Conservation (phyloP, 208 protist genomes). For the Herpetomonas tarakana region DNA sequence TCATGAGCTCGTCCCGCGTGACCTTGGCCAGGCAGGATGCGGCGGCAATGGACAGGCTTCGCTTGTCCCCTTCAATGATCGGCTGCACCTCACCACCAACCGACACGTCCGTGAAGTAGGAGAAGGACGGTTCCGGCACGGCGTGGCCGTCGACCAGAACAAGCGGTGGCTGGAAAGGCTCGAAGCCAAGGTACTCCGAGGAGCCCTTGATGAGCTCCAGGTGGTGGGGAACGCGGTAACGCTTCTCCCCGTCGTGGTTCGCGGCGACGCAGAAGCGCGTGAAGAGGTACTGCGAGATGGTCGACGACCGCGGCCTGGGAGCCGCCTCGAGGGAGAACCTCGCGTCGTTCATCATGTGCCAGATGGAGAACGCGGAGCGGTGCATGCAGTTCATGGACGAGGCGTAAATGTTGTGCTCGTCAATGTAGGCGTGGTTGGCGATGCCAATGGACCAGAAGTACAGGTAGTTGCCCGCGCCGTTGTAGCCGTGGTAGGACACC, state of each 20-base stretch:
- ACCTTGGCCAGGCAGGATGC: slow-evolving; percentile 90
- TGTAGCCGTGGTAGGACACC: slow-evolving; percentile 76
- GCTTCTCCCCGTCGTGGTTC: slow-evolving; percentile 65
- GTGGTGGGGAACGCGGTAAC: slow-evolving; percentile 54
- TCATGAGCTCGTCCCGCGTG: slow-evolving; percentile 85
- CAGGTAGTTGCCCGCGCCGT: slow-evolving; percentile 78
- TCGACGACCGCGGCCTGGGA: slow-evolving; percentile 58
- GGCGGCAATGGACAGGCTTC: slow-evolving; percentile 81
- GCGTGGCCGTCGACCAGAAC: slow-evolving; percentile 84
- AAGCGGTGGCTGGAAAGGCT: slow-evolving; percentile 80
- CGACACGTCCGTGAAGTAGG: slow-evolving; percentile 53
- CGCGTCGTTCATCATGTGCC: slow-evolving; percentile 80
- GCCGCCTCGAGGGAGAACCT: slow-evolving; percentile 77
- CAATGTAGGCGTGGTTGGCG: slow-evolving; percentile 89
- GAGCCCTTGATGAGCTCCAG: slow-evolving; percentile 65
- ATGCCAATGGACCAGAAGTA: slow-evolving; percentile 89
- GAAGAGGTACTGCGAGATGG: slow-evolving; percentile 82
- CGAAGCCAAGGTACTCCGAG: slow-evolving; percentile 66
- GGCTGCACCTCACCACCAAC: slow-evolving; percentile 72
- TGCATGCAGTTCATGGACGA: slow-evolving; percentile 88
- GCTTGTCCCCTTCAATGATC: slow-evolving; percentile 87
- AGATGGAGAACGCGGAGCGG: slow-evolving; percentile 67
- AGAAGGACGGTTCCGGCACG: slow-evolving; percentile 61
- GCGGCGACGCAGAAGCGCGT: slow-evolving; percentile 74
- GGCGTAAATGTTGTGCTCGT: slow-evolving; percentile 78